Percentiles rank a stretch among this genome's conserved stretches.
phyloP scores from a whole-genome alignment of 768 basidiomycete species.

The Suillus weaverae region DNA sequence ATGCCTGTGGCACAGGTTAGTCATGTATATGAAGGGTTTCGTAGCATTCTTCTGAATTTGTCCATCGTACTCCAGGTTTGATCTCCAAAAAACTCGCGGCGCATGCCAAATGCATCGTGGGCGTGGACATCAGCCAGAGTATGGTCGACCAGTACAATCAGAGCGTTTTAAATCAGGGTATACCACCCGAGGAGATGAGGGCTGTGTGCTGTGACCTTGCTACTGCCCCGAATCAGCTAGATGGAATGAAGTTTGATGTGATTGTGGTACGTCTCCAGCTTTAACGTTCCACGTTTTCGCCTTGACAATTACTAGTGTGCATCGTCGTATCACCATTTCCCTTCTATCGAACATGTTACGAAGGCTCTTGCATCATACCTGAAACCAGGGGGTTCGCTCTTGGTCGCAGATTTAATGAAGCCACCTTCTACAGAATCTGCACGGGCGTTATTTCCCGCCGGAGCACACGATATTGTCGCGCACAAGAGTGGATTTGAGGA shows the following conservation, averaged over 20 bases:
- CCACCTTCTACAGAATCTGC: slow-evolving; percentile 18
- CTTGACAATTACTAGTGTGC: slow-evolving; percentile 47
- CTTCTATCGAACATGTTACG: slow-evolving; percentile 50
- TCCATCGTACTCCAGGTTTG: slow-evolving; percentile 43
- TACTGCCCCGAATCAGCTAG: slow-evolving; percentile 47
- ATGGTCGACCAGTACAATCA: slow-evolving; percentile 69
- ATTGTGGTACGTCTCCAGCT: slow-evolving; percentile 53
- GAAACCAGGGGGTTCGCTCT: slow-evolving; percentile 58
- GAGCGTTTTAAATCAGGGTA: slow-evolving; percentile 58
- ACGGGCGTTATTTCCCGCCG: slow-evolving; percentile 29
- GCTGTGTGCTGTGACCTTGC: slow-evolving; percentile 55
- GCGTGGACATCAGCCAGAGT: slow-evolving; percentile 73
- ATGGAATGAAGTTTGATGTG: slow-evolving; percentile 62
- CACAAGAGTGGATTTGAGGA: slow-evolving; percentile 56
- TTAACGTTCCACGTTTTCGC: not conserved
- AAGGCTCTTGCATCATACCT: slow-evolving; percentile 53
- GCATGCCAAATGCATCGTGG: slow-evolving; percentile 61
- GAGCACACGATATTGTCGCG: slow-evolving; percentile 47
- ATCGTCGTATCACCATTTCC: slow-evolving; percentile 63
- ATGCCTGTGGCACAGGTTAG: slow-evolving; percentile 71
- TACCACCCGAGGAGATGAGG: slow-evolving; percentile 63
- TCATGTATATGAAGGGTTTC: not conserved
- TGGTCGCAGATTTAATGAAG: slow-evolving; percentile 56
- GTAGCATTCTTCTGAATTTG: not conserved
- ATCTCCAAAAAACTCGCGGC: slow-evolving; percentile 62